Evolutionary conservation across 2,329 filamentous ascomycete species (phyloP).

Genomic region (Hypocreales sp.): DNA sequence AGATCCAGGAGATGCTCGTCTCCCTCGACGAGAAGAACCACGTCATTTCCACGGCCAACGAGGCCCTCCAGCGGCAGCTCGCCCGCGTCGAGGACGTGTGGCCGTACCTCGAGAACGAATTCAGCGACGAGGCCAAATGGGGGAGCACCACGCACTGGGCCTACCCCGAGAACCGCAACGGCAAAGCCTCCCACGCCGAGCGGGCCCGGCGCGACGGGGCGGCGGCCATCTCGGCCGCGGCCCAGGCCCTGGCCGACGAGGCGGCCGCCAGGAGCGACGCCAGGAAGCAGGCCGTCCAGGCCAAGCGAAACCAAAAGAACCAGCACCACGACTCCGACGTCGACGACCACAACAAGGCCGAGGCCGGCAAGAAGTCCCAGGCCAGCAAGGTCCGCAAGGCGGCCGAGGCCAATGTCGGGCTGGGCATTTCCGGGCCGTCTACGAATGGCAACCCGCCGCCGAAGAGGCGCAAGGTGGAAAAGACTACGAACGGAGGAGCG

Average conservation of each 20-base stretch:
- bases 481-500: slow-evolving; percentile 30
- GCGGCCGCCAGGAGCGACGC: slow-evolving; percentile 72
- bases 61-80: slow-evolving; percentile 74
- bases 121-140: slow-evolving; percentile 87
- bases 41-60: slow-evolving; percentile 83
- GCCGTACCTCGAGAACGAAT: slow-evolving; percentile 72
- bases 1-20: slow-evolving; percentile 71
- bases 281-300: slow-evolving; percentile 65
- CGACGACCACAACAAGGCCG: slow-evolving; percentile 46
- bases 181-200: slow-evolving; percentile 50
- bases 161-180: slow-evolving; percentile 69
- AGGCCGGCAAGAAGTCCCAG: slow-evolving; percentile 44
- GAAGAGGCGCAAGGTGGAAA: slow-evolving; percentile 75
- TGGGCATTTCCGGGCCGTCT: slow-evolving; percentile 47
- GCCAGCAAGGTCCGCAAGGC: slow-evolving; percentile 49
- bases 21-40: slow-evolving; percentile 97
- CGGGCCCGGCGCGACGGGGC: slow-evolving; percentile 65
- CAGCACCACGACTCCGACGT: slow-evolving; percentile 65
- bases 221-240: slow-evolving; percentile 60
- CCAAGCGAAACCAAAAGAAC: slow-evolving; percentile 55
- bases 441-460: slow-evolving; percentile 39
- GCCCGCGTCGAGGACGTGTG: slow-evolving; percentile 74
- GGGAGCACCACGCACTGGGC: slow-evolving; percentile 92
- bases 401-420: slow-evolving; percentile 39
- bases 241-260: slow-evolving; percentile 66